phyloP scores from a whole-genome alignment of 257 asterid genomes.

The Solanum chilense region DNA sequence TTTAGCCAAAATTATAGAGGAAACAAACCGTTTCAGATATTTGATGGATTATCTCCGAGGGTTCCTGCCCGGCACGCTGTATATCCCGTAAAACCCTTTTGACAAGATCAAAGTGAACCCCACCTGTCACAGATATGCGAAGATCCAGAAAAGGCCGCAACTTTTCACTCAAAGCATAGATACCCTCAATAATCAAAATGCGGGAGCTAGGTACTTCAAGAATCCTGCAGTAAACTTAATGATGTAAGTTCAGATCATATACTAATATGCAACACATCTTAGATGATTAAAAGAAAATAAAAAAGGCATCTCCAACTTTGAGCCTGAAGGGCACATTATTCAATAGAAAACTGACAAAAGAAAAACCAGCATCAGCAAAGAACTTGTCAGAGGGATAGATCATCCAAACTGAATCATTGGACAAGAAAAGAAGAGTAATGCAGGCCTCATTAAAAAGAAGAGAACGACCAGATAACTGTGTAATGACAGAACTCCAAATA shows the following conservation, averaged over 20 bases:
- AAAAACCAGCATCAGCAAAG: background rate
- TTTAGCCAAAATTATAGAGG: constrained; percentile 2
- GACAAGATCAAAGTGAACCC: constrained; percentile 97
- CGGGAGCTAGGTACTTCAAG: constrained; percentile 91
- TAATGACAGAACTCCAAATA: background rate
- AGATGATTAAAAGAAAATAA: background rate
- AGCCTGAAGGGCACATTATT: background rate
- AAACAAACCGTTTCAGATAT: constrained; percentile 88
- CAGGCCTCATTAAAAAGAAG: background rate
- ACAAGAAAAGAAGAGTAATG: background rate
- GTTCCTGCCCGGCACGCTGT: constrained; percentile 95
- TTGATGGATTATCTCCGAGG: constrained; percentile 95
- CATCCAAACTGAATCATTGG: background rate
- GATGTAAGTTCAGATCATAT: constrained; percentile 11
- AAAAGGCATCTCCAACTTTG: background rate
- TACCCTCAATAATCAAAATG: constrained; percentile 84
- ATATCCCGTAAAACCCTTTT: constrained; percentile 94
- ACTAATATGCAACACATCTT: background rate
- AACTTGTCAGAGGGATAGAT: background rate
- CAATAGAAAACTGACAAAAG: background rate
- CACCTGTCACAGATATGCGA: constrained; percentile 90
- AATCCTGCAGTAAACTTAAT: constrained; percentile 44
- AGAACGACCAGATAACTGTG: background rate
- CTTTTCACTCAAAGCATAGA: constrained; percentile 86
- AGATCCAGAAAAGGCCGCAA: constrained; percentile 79